Evolutionary conservation across 805 yeast genomes (phyloP), one percentile per base, ranked within the genome.

Genomic region (Wickerhamiella sorbophila): DNA sequence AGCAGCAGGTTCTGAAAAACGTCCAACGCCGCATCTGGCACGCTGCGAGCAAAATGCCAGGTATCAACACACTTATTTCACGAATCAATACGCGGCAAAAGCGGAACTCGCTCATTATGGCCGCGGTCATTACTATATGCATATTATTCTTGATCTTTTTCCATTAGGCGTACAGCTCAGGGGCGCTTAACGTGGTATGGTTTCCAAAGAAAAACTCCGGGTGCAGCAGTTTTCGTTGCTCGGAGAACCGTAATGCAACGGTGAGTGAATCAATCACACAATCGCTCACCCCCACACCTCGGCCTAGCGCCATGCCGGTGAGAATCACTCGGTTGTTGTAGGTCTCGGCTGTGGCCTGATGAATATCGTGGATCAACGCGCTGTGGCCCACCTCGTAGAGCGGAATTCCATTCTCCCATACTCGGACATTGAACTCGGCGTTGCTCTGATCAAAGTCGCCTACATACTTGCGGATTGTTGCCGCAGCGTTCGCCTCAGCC

Each of bases 201-300:
- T 57, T 54, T 41, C 49, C 50, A 45, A 52, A 48, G 45, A 51
- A 60, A 42, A 44, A 57, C 43, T 48, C 52, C 12, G 59, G 58
- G 43, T 50, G 53, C 22, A 55, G 52, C 44, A 54, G 50, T 48
- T 49, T 47, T 18, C 61, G 48, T 45, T 57, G 57, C 17, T 43
- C 48, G 35, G 48, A 38, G 50, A 61, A 56, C 31, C 60, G 46
- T n/a, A 57, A 49, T 4, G 87, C 91, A 43, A 67, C 72, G 38
- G 67, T 70, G 41, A 80, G 67, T 3, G 79, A 72, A 52, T 77
- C 75, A 26, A 72, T 58, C 1, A 84, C 78, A 48, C 87, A 79
- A 60, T 87, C 95, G 1, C 95, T 94, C 2, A 87, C 87, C 1
- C 95, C 95, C 6, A 84, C 76, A 1, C 94, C 88, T 35, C 70